These are phyloP conservation scores for Huntiella bhutanensis DNA, from an alignment of 2,329 filamentous ascomycete genomes.

Conservation along the genomic window DNA sequence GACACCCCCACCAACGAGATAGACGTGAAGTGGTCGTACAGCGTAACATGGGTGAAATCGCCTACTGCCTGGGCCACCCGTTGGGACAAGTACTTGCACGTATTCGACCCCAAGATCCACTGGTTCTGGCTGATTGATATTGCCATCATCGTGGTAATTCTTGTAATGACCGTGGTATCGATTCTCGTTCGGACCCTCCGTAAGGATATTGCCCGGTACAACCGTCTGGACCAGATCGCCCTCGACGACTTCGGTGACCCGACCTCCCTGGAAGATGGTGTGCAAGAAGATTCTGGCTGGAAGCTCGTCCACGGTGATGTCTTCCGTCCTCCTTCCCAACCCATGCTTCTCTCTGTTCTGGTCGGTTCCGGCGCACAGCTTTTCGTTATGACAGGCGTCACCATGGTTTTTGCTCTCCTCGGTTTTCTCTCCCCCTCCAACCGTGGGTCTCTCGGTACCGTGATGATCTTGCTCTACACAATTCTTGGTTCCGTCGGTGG, in stretches of 20 bases:
- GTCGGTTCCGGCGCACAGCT: slow-evolving; percentile 88
- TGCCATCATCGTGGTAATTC: slow-evolving; percentile 80
- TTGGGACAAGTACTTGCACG: slow-evolving; percentile 97
- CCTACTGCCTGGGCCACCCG: slow-evolving; percentile 82
- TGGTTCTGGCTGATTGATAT: slow-evolving; percentile 98
- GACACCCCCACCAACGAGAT: slow-evolving; percentile 32
- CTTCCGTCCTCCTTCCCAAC: slow-evolving; percentile 70
- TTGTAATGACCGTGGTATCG: slow-evolving; percentile 82
- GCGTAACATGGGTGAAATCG: slow-evolving; percentile 73
- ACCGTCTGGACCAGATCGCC: slow-evolving; percentile 77
- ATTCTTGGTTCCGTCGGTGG: slow-evolving; percentile 83
- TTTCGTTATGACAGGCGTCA: slow-evolving; percentile 93
- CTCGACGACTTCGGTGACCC: slow-evolving; percentile 75
- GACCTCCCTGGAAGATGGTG: slow-evolving; percentile 64
- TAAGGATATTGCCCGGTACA: slow-evolving; percentile 94
- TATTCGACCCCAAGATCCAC: slow-evolving; percentile 94
- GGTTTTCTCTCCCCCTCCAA: slow-evolving; percentile 93
- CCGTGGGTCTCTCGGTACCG: slow-evolving; percentile 79
- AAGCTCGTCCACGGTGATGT: slow-evolving; percentile 96
- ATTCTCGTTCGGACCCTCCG: slow-evolving; percentile 71
- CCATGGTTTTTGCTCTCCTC: slow-evolving; percentile 79
- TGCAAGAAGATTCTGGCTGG: slow-evolving; percentile 96
- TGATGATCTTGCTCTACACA: slow-evolving; percentile 85
- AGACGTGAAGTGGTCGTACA: slow-evolving; percentile 72
- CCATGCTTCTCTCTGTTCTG: slow-evolving; percentile 69